A percentile compares a stretch with the other conserved stretches of the same genome.
phyloP scores from a whole-genome alignment of 2,329 filamentous ascomycete species.

The Cordyceps javanica region DNA sequence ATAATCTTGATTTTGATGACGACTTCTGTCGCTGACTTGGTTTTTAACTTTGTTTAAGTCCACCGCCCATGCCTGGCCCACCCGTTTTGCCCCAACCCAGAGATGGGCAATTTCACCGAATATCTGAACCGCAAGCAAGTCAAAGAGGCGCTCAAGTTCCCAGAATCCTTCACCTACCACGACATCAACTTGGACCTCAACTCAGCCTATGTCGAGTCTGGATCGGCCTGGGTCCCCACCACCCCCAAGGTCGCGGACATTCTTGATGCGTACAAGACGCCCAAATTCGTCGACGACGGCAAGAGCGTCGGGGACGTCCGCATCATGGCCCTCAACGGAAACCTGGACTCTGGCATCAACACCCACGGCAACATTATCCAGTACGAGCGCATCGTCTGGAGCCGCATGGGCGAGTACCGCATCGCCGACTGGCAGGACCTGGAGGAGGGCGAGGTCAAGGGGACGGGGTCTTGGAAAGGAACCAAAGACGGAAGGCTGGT shows the following conservation, averaged over 20 bases:
- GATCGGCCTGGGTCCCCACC: constrained; percentile 6
- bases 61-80: constrained; percentile 9
- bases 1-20: constrained; percentile 29
- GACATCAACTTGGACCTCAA: constrained; percentile 94
- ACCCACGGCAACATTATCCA: constrained; percentile 26
- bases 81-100: constrained; percentile 11
- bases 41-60: constrained; percentile 7
- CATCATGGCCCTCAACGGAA: constrained; percentile 20
- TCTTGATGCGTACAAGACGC: constrained; percentile 15
- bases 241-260: constrained; percentile 14
- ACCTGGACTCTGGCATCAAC: constrained; percentile 18
- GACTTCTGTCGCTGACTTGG: no score
- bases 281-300: background rate
- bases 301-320: constrained; percentile 16
- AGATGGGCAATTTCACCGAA: constrained; percentile 19
- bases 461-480: constrained; percentile 17
- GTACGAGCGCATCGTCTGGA: constrained; percentile 36
- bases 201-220: constrained; percentile 33
- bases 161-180: constrained; percentile 73
- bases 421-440: constrained; percentile 21
- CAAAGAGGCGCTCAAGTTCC: constrained; percentile 18
- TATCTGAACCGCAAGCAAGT: constrained; percentile 21
- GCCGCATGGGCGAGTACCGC: constrained; percentile 36
- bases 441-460: constrained; percentile 4
- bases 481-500: constrained; percentile 16